Percentiles rank a stretch among this genome's conserved stretches.
These are phyloP conservation scores for Alisma plantagoaquatica DNA, from an alignment of 106 monocot genomes.

Conservation along the genomic window DNA sequence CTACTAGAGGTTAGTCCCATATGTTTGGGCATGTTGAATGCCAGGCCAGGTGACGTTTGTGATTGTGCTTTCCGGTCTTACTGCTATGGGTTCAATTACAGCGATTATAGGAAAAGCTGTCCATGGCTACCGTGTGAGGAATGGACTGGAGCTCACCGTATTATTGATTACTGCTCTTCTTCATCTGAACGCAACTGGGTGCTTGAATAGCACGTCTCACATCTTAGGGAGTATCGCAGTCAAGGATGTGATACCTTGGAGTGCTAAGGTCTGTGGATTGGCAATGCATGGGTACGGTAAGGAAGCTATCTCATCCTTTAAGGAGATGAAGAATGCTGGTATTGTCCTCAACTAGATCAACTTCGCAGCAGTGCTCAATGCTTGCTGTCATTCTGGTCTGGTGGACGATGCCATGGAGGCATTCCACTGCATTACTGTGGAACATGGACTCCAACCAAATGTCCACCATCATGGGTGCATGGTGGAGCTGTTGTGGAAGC, in stretches of 20 bases:
- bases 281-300: constrained; percentile 40
- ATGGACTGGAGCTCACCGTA: constrained; percentile 10
- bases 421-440: constrained; percentile 34
- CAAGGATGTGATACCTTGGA: constrained; percentile 58
- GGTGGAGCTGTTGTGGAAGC: constrained; percentile 54
- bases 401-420: constrained; percentile 31
- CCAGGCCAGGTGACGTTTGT: no score
- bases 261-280: constrained; percentile 61
- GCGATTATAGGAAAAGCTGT: constrained; percentile 34
- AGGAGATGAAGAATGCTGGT: constrained; percentile 30
- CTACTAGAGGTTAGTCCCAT: no score
- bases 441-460: constrained; percentile 35
- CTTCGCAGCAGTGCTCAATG: constrained; percentile 47
- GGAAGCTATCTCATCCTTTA: constrained; percentile 41
- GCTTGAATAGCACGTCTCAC: constrained; percentile 26
- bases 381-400: constrained; percentile 53
- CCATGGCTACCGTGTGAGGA: constrained; percentile 39
- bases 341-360: constrained; percentile 51
- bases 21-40: no score
- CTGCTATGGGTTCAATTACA: constrained; percentile 17
- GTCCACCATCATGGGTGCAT: constrained; percentile 72
- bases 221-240: constrained; percentile 37
- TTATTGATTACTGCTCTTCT: constrained; percentile 47
- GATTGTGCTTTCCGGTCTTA: constrained; percentile 32
- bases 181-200: constrained; percentile 43